Evolutionary conservation across 2,329 filamentous ascomycete genomes (phyloP), one percentile per base, ranked within the genome.

Genomic region (Calonectria ilicicola): DNA sequence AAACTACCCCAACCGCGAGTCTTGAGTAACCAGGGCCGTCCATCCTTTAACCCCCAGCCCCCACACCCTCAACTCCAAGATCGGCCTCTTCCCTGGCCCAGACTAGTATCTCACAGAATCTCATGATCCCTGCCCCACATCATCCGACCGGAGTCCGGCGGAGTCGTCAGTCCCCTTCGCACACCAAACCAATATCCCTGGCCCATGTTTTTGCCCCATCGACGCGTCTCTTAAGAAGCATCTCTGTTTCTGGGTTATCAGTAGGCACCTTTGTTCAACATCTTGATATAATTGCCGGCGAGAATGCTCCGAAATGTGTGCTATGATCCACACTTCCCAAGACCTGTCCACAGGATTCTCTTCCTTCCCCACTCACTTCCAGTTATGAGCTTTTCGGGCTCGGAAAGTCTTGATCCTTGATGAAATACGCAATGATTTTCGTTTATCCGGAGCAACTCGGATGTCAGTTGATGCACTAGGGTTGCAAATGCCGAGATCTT

Each of bases 121-220:
- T 80, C 78, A 80, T 80, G 78, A 80, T 80, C 77, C 78, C 69
- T 76, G 78, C 78, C 78, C 78, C 76, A 78, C 78, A 80, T 78
- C 78, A 78, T 80, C 74, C 78, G 78, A 79, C 77, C 72, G 70
- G 67, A 73, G 27, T 60, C 70, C 44, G 58, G 72, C 69, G 46
- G 72, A 71, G 72, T 75, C 74, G 71, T 76, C 75, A 74, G 77
- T 76, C 73, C 67, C 63, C 58, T 69, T 74, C 60, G 67, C 74
- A 74, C 78, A 76, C 78, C 75, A 71, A 68, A 46, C 69, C 68
- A 62, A 72, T 69, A 62, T 72, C 69, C 66, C 58, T 49, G 67
- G 69, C 62, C 21, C 49, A 68, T 66, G 47, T 65, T 67, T 68
- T 78, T 70, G 72, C 72, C 76, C 67, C 74, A 21, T 76, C 74